A percentile compares a stretch with the other conserved stretches of the same genome.
Conservation (phyloP, 192 early-diverging fungal genomes). For the Coemansia pectinata region DNA sequence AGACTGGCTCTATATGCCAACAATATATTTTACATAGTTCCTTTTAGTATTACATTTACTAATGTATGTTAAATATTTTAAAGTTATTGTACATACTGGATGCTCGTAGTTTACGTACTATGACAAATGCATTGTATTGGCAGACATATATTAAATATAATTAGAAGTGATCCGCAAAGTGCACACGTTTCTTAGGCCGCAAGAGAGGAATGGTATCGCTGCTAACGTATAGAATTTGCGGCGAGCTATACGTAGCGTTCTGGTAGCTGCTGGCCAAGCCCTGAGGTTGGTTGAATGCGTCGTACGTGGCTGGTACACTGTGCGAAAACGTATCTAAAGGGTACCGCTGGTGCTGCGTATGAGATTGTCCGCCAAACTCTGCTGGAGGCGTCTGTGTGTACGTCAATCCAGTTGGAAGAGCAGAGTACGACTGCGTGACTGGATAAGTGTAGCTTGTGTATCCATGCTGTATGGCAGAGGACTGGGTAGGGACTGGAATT, state of each 20-base stretch:
- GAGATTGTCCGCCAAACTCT: not conserved
- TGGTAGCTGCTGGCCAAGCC: not conserved
- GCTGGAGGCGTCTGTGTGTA: not conserved
- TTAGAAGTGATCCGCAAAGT: conserved; percentile 19
- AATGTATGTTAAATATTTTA: no score
- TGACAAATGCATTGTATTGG: not conserved
- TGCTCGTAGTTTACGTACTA: no score
- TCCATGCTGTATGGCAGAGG: not conserved
- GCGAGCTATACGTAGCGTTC: conserved; percentile 4
- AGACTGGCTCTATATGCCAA: no score
- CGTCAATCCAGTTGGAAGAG: not conserved
- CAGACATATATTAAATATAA: not conserved
- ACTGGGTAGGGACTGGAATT: not conserved
- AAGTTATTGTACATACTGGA: no score
- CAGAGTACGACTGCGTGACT: not conserved
- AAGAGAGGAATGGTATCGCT: not conserved
- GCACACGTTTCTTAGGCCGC: conserved; percentile 38
- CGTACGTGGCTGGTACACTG: conserved; percentile 10
- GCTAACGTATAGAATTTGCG: conserved; percentile 5
- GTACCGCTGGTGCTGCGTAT: not conserved
- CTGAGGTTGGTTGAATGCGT: conserved; percentile 2
- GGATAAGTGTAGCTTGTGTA: not conserved
- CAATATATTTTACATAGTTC: no score
- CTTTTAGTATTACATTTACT: no score
- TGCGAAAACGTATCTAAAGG: conserved; percentile 12